Conservation (phyloP, 2,329 filamentous ascomycete species). For the Trichoderma pleuroti region DNA sequence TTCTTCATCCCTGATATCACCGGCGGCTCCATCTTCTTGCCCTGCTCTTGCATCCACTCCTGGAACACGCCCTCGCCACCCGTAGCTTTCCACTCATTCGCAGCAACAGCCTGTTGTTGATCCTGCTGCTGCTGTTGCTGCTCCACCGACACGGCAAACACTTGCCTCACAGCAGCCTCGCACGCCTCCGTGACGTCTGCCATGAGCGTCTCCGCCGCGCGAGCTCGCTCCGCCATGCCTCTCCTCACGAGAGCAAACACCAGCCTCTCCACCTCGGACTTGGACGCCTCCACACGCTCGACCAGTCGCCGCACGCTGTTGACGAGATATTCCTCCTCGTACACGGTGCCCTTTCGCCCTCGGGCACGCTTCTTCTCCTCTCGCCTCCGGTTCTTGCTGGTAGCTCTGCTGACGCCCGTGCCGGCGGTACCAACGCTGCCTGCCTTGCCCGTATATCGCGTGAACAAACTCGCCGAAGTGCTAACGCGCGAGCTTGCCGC, state of each 20-base stretch:
- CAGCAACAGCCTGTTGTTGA: slow-evolving; percentile 22
- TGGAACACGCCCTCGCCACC: slow-evolving; percentile 52
- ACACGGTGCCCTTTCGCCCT: slow-evolving; percentile 94
- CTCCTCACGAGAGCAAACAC: slow-evolving; percentile 74
- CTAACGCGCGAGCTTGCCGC: slow-evolving; percentile 76
- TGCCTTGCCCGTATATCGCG: slow-evolving; percentile 75
- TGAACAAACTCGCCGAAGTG: slow-evolving; percentile 87
- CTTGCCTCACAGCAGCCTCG: slow-evolving; percentile 61
- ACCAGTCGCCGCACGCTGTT: slow-evolving; percentile 81
- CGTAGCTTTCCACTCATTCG: slow-evolving; percentile 33
- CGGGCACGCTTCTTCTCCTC: slow-evolving; percentile 94
- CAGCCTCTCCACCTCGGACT: slow-evolving; percentile 69
- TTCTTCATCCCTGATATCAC: slow-evolving; percentile 48
- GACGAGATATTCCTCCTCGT: slow-evolving; percentile 95
- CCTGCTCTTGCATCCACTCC: slow-evolving; percentile 47
- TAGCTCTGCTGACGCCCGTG: slow-evolving; percentile 72
- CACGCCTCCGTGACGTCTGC: slow-evolving; percentile 71
- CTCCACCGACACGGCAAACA: slow-evolving; percentile 49
- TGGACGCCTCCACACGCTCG: slow-evolving; percentile 71
- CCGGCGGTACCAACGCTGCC: slow-evolving; percentile 63
- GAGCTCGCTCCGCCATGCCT: slow-evolving; percentile 82
- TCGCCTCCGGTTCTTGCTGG: slow-evolving; percentile 79
- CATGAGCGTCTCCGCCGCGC: slow-evolving; percentile 71
- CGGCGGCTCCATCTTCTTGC: slow-evolving; percentile 46
- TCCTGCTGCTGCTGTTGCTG: slow-evolving; percentile 22